Percentiles rank a stretch among this genome's conserved stretches.
These are phyloP conservation scores for Beta lomatogona DNA, from an alignment of 179 eudicot genomes.

Conservation along the genomic window DNA sequence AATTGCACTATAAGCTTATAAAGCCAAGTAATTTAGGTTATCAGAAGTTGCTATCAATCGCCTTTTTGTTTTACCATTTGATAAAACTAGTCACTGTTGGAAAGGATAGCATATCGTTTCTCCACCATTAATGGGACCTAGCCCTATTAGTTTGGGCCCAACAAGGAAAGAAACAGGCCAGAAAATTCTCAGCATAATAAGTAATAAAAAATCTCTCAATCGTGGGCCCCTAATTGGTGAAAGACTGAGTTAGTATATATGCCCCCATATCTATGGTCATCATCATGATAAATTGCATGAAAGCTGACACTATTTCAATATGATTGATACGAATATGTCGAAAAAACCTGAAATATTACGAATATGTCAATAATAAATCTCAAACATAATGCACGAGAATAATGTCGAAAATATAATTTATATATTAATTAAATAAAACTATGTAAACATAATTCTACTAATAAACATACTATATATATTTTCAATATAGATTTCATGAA, in stretches of 20 bases:
- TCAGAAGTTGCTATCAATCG: slow-evolving; percentile 21
- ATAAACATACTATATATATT: too few relatives aligned
- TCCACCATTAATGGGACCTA: slow-evolving; percentile 20
- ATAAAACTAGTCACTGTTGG: slow-evolving; percentile 16
- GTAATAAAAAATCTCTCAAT: slow-evolving; percentile 5
- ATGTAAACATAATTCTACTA: too few relatives aligned
- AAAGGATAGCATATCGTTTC: slow-evolving; percentile 12
- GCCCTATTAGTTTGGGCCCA: slow-evolving; percentile 15
- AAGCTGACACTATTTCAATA: too few relatives aligned
- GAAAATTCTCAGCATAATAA: not conserved
- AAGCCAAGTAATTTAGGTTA: not conserved
- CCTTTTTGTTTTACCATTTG: slow-evolving; percentile 1
- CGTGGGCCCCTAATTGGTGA: not conserved
- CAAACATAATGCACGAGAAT: too few relatives aligned
- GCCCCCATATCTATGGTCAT: too few relatives aligned
- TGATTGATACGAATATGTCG: too few relatives aligned
- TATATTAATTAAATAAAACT: too few relatives aligned
- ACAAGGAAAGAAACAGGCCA: not conserved
- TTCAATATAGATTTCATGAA: too few relatives aligned
- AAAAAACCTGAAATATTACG: too few relatives aligned
- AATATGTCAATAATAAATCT: too few relatives aligned
- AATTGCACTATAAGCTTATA: not conserved
- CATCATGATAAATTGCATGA: too few relatives aligned
- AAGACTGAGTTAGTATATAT: not conserved
- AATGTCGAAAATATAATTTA: too few relatives aligned